Percentiles rank a stretch among this genome's conserved stretches.
Conservation (phyloP, 2,329 filamentous ascomycete species). For the Tolypocladium inflatum region DNA sequence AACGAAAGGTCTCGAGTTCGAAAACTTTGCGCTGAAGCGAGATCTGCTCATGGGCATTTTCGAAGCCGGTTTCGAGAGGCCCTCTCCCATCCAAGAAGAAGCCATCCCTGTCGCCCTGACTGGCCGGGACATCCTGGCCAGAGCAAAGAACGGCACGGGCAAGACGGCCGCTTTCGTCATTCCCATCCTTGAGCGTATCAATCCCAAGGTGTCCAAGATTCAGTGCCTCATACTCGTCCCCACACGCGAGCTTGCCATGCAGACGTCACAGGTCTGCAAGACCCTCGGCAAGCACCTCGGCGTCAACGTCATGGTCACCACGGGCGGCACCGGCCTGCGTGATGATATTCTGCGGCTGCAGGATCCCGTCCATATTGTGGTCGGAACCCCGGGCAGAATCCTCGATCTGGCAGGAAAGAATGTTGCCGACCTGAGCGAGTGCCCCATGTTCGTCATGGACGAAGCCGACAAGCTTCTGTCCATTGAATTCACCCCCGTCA, state of each 20-base stretch:
- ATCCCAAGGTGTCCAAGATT: conserved; percentile 92
- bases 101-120: conserved; percentile 94
- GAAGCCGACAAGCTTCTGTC: conserved; percentile 97
- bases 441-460: conserved; percentile 98
- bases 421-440: conserved; percentile 91
- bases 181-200: conserved; percentile 88
- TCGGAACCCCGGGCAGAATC: conserved; percentile 93
- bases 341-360: conserved; percentile 94
- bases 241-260: conserved; percentile 91
- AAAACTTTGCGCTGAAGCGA: conserved; percentile 91
- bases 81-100: conserved; percentile 98
- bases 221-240: conserved; percentile 95
- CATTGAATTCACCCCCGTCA: conserved; percentile 91
- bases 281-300: conserved; percentile 94
- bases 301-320: conserved; percentile 98
- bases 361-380: conserved; percentile 93
- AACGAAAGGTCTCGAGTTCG: conserved; percentile 95
- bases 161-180: conserved; percentile 99
- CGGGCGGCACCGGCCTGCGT: conserved; percentile 86
- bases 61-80: conserved; percentile 97
- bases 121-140: conserved; percentile 86
- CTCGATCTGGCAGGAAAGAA: conserved; percentile 93
- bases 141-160: conserved; percentile 97
- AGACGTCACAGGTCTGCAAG: conserved; percentile 99
- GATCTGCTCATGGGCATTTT: conserved; percentile 98